Percentiles rank a stretch among this genome's conserved stretches.
These are phyloP conservation scores for Multifurca ochricompacta DNA, from an alignment of 768 basidiomycete species.

Conservation along the genomic window DNA sequence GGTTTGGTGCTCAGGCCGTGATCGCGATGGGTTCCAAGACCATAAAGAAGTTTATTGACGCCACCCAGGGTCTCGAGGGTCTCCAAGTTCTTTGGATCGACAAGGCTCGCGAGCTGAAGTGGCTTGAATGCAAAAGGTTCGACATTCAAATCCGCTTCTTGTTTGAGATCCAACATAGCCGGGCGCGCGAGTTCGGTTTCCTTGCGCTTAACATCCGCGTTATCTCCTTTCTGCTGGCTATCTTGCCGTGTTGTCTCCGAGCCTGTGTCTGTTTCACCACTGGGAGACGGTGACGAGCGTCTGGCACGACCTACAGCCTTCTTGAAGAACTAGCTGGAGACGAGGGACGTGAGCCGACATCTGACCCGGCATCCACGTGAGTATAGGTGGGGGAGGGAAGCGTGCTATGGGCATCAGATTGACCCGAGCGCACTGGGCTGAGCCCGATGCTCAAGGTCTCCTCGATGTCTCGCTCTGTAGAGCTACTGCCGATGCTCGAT, in stretches of 20 bases:
- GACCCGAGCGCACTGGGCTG: slow-evolving; percentile 22
- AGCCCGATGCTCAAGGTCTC: slow-evolving; percentile 15
- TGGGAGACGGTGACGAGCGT: slow-evolving; percentile 20
- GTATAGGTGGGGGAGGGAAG: slow-evolving; percentile 33
- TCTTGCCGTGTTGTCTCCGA: slow-evolving; percentile 13
- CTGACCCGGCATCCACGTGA: slow-evolving; percentile 34
- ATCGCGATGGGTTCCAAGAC: slow-evolving; percentile 61
- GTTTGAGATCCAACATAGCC: slow-evolving; percentile 26
- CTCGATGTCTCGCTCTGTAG: slow-evolving; percentile 28
- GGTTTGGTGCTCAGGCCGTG: slow-evolving; percentile 33
- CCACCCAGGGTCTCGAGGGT: slow-evolving; percentile 67
- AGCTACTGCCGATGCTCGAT: slow-evolving; percentile 43
- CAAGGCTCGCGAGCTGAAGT: slow-evolving; percentile 66
- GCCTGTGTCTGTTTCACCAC: slow-evolving; percentile 1
- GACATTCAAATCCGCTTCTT: slow-evolving; percentile 48
- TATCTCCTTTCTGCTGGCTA: slow-evolving; percentile 22
- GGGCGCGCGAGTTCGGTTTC: slow-evolving; percentile 21
- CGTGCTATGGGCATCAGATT: slow-evolving; percentile 29
- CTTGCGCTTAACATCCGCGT: slow-evolving; percentile 11
- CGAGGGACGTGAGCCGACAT: slow-evolving; percentile 22
- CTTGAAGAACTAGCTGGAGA: slow-evolving; percentile 21
- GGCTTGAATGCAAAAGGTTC: slow-evolving; percentile 72
- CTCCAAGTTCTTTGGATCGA: slow-evolving; percentile 82
- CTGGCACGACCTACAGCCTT: slow-evolving; percentile 5
- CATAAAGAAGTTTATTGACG: slow-evolving; percentile 49